phyloP scores from a whole-genome alignment of 75 land plant species.

The Cryptomeria japonica region DNA sequence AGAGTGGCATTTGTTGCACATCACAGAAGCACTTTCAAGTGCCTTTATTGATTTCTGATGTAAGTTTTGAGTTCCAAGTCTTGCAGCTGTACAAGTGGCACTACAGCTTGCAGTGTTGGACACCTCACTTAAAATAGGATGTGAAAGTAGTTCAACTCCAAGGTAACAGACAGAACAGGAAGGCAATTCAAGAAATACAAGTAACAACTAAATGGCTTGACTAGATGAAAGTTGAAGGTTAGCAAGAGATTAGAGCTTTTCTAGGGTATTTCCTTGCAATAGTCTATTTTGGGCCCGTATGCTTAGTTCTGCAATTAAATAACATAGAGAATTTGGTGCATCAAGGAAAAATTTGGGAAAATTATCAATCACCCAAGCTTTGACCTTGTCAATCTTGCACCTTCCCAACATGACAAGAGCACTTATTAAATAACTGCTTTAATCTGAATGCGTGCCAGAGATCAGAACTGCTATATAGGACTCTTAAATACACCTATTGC shows the following conservation, averaged over 20 bases:
- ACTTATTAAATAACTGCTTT: conserved; percentile 61
- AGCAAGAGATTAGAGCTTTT: conserved; percentile 74
- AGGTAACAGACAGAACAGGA: conserved; percentile 90
- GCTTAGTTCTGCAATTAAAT: conserved; percentile 71
- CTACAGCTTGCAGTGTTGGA: conserved; percentile 74
- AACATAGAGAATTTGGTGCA: conserved; percentile 69
- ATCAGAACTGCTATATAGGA: too few species aligned
- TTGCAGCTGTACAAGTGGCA: conserved; percentile 82
- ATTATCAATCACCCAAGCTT: conserved; percentile 78
- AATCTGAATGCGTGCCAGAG: too few species aligned
- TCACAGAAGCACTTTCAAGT: conserved; percentile 77
- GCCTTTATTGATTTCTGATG: conserved; percentile 91
- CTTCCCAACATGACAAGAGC: conserved; percentile 85
- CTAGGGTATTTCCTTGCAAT: conserved; percentile 89
- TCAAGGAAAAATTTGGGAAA: conserved; percentile 65
- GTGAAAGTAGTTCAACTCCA: conserved; percentile 82
- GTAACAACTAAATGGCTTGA: conserved; percentile 82
- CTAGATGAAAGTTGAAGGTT: conserved; percentile 64
- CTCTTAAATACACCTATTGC: conserved; percentile 60
- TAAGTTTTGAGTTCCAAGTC: conserved; percentile 67
- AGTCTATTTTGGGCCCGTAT: conserved; percentile 90
- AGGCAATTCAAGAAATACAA: conserved; percentile 82
- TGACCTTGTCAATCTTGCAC: conserved; percentile 93
- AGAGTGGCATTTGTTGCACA: conserved; percentile 93
- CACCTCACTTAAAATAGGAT: conserved; percentile 85